These are phyloP conservation scores for Pythium dissimile DNA, from an alignment of 352 stramenopile species.

Conservation along the genomic window DNA sequence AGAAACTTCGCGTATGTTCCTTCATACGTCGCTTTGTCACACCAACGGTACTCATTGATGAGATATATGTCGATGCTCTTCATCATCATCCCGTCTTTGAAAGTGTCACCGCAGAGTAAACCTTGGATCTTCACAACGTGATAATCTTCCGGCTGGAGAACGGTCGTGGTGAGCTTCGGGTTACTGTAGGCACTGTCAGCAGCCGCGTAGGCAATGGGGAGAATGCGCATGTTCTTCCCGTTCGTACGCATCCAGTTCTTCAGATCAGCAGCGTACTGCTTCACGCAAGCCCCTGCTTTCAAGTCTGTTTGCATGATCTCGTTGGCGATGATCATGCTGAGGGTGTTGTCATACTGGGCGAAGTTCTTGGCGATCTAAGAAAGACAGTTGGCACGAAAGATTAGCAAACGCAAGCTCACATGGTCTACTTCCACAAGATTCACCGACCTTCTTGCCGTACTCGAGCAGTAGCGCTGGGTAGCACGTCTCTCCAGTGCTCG, in stretches of 20 bases:
- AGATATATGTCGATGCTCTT: slow-evolving; percentile 88
- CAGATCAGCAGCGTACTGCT: slow-evolving; percentile 77
- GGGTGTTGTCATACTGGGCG: slow-evolving; percentile 84
- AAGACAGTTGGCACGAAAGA: neutral
- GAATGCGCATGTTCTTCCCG: slow-evolving; percentile 74
- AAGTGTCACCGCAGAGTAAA: slow-evolving; percentile 79
- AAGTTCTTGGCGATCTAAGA: slow-evolving; percentile 82
- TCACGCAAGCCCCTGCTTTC: slow-evolving; percentile 73
- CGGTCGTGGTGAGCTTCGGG: slow-evolving; percentile 34
- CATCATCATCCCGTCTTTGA: slow-evolving; percentile 75
- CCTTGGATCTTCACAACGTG: slow-evolving; percentile 82
- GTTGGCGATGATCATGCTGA: slow-evolving; percentile 81
- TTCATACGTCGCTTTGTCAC: slow-evolving; percentile 56
- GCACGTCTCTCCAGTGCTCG: slow-evolving; percentile 62
- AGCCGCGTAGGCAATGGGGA: slow-evolving; percentile 78
- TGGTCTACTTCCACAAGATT: neutral
- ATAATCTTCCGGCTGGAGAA: slow-evolving; percentile 60
- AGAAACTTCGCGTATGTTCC: slow-evolving; percentile 75
- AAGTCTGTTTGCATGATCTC: slow-evolving; percentile 86
- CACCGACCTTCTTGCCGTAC: slow-evolving; percentile 63
- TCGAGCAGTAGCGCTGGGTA: slow-evolving; percentile 81
- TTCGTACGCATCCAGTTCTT: slow-evolving; percentile 89
- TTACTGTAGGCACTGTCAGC: slow-evolving; percentile 71
- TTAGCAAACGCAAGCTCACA: neutral
- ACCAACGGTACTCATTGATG: slow-evolving; percentile 90